Percentiles rank a stretch among this genome's conserved stretches.
phyloP scores from a whole-genome alignment of 2,329 filamentous ascomycete genomes.

The Epichloe uncinata region DNA sequence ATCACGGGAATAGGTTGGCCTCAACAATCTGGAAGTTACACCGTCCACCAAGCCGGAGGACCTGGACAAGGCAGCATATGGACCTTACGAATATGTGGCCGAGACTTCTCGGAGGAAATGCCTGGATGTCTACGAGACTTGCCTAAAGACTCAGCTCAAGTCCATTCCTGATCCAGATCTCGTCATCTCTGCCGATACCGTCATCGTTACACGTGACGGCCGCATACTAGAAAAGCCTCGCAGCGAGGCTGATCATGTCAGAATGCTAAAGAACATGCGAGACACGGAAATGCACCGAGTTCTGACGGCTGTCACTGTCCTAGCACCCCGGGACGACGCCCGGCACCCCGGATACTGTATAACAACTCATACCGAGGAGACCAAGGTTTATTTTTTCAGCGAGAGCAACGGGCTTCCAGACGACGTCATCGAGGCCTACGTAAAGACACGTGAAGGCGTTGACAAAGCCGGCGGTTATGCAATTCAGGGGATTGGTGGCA shows the following conservation, averaged over 20 bases:
- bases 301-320: constrained; percentile 71
- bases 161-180: constrained; percentile 58
- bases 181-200: constrained; percentile 81
- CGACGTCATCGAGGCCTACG: constrained; percentile 68
- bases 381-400: constrained; percentile 78
- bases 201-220: constrained; percentile 66
- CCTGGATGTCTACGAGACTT: constrained; percentile 50
- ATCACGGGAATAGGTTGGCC: constrained; percentile 47
- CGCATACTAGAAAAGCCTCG: constrained; percentile 84
- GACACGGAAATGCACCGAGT: constrained; percentile 70
- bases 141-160: constrained; percentile 28
- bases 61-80: constrained; percentile 59
- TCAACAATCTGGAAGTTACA: constrained; percentile 69
- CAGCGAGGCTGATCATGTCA: constrained; percentile 65
- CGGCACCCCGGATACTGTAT: constrained; percentile 75
- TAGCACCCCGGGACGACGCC: constrained; percentile 71
- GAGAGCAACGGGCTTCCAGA: constrained; percentile 48
- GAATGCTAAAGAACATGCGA: constrained; percentile 70
- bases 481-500: constrained; percentile 75
- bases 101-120: constrained; percentile 77
- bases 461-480: constrained; percentile 97
- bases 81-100: constrained; percentile 82
- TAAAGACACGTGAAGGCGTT: constrained; percentile 75
- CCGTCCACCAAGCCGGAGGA: constrained; percentile 78
- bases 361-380: constrained; percentile 76